Evolutionary conservation across 345 rosid species (phyloP).

Genomic region (Gossypium arboreum): DNA sequence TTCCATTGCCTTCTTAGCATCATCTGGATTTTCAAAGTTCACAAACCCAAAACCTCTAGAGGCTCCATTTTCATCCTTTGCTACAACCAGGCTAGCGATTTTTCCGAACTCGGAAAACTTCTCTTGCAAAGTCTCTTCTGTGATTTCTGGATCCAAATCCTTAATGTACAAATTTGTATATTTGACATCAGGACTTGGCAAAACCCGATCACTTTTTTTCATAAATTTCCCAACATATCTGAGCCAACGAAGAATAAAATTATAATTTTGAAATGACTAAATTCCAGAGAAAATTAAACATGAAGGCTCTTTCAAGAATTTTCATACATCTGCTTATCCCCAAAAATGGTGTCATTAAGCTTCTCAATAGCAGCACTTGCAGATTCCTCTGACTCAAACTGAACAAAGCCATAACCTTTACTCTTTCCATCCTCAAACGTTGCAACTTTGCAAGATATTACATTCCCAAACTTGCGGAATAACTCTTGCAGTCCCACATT

Average conservation of each 20-base stretch:
- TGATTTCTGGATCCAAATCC: slow-evolving; percentile 53
- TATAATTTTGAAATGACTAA: neutral
- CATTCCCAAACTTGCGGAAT: slow-evolving; percentile 53
- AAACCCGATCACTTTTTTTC: slow-evolving; percentile 50
- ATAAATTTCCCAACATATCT: slow-evolving; percentile 64
- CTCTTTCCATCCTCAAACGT: slow-evolving; percentile 58
- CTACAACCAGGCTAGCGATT: slow-evolving; percentile 48
- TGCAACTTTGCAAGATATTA: slow-evolving; percentile 64
- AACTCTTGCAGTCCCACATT: slow-evolving; percentile 44
- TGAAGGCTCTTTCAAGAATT: neutral
- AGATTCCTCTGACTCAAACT: slow-evolving; percentile 51
- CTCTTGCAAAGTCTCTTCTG: slow-evolving; percentile 47
- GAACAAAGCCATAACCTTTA: slow-evolving; percentile 72
- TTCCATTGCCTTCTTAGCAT: slow-evolving; percentile 57
- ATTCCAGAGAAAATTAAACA: neutral
- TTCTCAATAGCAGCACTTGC: slow-evolving; percentile 64
- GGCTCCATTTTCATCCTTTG: slow-evolving; percentile 42
- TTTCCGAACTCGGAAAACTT: slow-evolving; percentile 61
- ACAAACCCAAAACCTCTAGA: slow-evolving; percentile 66
- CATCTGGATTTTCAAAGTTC: slow-evolving; percentile 54
- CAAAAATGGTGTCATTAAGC: slow-evolving; percentile 39
- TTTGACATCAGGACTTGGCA: slow-evolving; percentile 44
- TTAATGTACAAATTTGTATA: slow-evolving; percentile 66
- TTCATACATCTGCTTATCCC: slow-evolving; percentile 49
- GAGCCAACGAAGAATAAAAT: slow-evolving; percentile 8